Conservation (phyloP, 768 basidiomycete genomes). For the Amanita subjunquillea region DNA sequence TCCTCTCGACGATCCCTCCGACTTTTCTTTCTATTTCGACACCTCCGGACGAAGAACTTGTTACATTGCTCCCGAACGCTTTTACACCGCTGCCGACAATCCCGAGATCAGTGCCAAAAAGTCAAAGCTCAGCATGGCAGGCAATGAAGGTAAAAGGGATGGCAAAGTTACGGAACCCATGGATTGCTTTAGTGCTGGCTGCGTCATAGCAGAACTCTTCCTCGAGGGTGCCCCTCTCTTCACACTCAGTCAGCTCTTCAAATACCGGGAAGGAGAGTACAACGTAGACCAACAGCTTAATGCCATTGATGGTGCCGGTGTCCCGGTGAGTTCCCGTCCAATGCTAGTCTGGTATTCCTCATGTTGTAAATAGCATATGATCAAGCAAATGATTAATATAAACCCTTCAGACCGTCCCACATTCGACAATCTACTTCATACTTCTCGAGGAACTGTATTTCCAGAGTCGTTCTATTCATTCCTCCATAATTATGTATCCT, state of each 20-base stretch:
- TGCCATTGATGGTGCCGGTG: conserved; percentile 69
- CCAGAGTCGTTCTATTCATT: conserved; percentile 95
- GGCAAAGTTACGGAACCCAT: conserved; percentile 87
- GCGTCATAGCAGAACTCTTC: conserved; percentile 93
- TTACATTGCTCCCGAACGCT: conserved; percentile 93
- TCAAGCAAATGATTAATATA: conserved; percentile 83
- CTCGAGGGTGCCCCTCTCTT: conserved; percentile 90
- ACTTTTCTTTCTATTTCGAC: conserved; percentile 98
- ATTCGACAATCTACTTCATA: conserved; percentile 71
- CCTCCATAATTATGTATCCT: conserved; percentile 80
- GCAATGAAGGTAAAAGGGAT: conserved; percentile 58
- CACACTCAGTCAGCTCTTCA: conserved; percentile 89
- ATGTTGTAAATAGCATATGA: conserved; percentile 52
- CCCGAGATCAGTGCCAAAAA: conserved; percentile 67
- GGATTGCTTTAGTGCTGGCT: conserved; percentile 95
- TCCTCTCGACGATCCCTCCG: conserved; percentile 92
- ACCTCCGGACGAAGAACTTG: conserved; percentile 89
- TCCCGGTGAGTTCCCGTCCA: conserved; percentile 49
- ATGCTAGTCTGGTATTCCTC: conserved; percentile 10
- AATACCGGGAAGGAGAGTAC: conserved; percentile 82
- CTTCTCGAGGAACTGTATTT: conserved; percentile 69
- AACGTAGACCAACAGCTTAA: conserved; percentile 63
- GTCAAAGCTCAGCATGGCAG: conserved; percentile 38
- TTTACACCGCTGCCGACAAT: conserved; percentile 66
- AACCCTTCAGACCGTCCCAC: conserved; percentile 70